These are phyloP conservation scores for Metarhizium robertsii DNA, from an alignment of 2,329 filamentous ascomycete genomes.

Conservation along the genomic window DNA sequence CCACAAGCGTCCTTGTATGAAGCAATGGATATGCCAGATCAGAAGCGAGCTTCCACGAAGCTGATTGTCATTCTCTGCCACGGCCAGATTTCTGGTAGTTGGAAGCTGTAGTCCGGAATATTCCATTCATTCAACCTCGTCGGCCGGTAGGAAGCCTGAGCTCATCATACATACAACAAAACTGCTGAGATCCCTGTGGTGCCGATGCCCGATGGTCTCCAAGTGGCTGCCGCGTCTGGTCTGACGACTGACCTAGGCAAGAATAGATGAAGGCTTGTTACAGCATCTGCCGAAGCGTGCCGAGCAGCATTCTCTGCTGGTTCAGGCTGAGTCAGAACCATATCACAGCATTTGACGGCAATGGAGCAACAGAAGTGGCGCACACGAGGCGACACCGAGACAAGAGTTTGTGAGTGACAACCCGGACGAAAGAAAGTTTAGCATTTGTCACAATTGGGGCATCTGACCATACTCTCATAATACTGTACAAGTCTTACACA, in stretches of 20 bases:
- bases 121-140: background rate
- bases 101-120: background rate
- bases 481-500: background rate
- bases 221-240: background rate
- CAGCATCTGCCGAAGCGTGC: background rate
- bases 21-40: background rate
- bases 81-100: background rate
- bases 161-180: background rate
- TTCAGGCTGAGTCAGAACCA: background rate
- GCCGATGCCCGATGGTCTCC: background rate
- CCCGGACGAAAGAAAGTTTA: background rate
- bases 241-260: background rate
- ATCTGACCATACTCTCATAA: background rate
- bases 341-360: background rate
- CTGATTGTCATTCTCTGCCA: too few species aligned
- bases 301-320: background rate
- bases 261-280: background rate
- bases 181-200: background rate
- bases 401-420: background rate
- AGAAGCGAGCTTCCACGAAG: too few species aligned
- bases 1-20: background rate
- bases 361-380: background rate
- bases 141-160: background rate
- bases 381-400: background rate
- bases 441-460: background rate